Evolutionary conservation across 441 rosid genomes (phyloP).

Genomic region (Mallotus japonicus): DNA sequence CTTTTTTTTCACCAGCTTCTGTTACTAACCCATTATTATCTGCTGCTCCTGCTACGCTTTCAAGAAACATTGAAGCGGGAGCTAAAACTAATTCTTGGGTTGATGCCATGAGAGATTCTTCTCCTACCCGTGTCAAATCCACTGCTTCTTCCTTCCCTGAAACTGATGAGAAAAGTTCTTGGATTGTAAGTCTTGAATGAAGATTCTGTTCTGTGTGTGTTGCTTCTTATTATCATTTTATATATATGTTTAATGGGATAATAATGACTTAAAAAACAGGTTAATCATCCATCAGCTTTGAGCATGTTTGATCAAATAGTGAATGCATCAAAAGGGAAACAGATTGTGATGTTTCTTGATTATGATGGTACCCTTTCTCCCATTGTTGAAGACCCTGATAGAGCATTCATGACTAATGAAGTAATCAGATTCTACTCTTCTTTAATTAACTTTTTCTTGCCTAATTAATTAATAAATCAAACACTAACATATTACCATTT

Average conservation of each 20-base stretch:
- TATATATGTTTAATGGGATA: not conserved
- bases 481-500: not conserved
- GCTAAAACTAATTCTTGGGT: constrained; percentile 66
- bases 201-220: not conserved
- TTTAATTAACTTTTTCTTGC: not conserved
- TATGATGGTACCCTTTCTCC: constrained; percentile 95
- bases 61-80: constrained; percentile 46
- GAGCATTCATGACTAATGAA: constrained; percentile 83
- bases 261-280: constrained; percentile 28
- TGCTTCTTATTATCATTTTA: not conserved
- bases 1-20: constrained; percentile 36
- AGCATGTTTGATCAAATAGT: constrained; percentile 63
- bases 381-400: constrained; percentile 81
- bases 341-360: constrained; percentile 88
- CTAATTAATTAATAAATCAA: not conserved
- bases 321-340: constrained; percentile 64
- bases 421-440: constrained; percentile 26
- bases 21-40: constrained; percentile 46
- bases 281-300: constrained; percentile 78
- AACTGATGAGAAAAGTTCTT: constrained; percentile 41
- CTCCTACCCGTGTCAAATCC: constrained; percentile 70
- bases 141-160: constrained; percentile 29
- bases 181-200: constrained; percentile 44
- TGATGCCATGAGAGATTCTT: constrained; percentile 79
- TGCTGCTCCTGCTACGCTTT: constrained; percentile 37